Evolutionary conservation across 495 filamentous ascomycete genomes (phyloP).

Genomic region (Hypoxylon fuscum): DNA sequence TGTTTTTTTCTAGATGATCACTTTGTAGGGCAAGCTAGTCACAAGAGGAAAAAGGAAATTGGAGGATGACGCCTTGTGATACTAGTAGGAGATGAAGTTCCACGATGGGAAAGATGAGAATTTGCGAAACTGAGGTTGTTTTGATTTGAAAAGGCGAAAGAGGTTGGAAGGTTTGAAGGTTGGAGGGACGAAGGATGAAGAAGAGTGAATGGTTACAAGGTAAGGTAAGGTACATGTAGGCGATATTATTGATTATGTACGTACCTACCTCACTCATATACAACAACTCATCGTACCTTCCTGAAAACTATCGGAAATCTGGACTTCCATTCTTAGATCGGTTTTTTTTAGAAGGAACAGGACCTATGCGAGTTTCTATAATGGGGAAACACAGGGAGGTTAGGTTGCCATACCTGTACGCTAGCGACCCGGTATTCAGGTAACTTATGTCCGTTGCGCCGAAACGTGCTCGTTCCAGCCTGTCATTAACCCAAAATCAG

Average conservation of each 20-base stretch:
- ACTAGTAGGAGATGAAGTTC: slow-evolving; percentile 8
- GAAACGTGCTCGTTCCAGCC: slow-evolving; percentile 14
- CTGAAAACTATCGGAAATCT: too few species aligned
- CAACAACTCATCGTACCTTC: too few species aligned
- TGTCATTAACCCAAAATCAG: too few species aligned
- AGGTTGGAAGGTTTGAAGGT: background rate
- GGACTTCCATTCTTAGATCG: too few species aligned
- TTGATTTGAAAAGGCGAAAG: background rate
- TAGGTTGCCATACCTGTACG: slow-evolving; percentile 3
- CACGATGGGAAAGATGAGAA: background rate
- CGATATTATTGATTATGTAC: background rate
- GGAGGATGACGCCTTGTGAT: slow-evolving; percentile 14
- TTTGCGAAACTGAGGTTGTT: background rate
- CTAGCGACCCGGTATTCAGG: background rate
- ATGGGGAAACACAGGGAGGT: slow-evolving; percentile 1
- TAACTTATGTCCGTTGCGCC: slow-evolving; percentile 21
- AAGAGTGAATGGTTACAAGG: background rate
- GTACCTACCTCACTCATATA: too few species aligned
- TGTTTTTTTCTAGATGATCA: slow-evolving; percentile 11
- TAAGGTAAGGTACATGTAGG: too few species aligned
- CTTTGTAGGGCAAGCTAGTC: slow-evolving; percentile 15
- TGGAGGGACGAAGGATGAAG: background rate
- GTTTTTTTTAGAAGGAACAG: too few species aligned
- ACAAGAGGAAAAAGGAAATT: slow-evolving; percentile 5
- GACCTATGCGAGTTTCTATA: background rate